Percentiles rank a stretch among this genome's conserved stretches.
These are phyloP conservation scores for Lodderomyces parapsilosis DNA, from an alignment of 1,139 yeast species.

Conservation along the genomic window DNA sequence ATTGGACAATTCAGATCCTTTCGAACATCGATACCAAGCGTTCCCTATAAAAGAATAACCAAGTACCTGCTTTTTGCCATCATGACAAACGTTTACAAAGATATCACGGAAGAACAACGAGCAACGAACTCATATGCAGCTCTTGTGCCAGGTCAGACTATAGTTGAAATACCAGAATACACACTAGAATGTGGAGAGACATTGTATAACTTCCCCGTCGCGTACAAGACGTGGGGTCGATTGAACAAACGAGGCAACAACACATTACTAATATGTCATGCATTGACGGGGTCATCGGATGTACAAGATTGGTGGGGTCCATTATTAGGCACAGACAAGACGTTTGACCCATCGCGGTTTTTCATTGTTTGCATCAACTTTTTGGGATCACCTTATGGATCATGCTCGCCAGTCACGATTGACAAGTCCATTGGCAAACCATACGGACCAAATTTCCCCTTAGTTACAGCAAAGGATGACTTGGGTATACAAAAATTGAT, in stretches of 20 bases:
- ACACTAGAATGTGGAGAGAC: slow-evolving; percentile 81
- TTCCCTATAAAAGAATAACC: too few relatives aligned
- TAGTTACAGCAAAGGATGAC: slow-evolving; percentile 90
- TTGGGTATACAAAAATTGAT: slow-evolving; percentile 76
- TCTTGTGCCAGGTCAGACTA: slow-evolving; percentile 76
- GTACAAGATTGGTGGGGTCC: slow-evolving; percentile 99
- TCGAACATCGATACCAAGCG: too few relatives aligned
- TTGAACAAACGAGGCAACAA: slow-evolving; percentile 67
- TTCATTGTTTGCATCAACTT: slow-evolving; percentile 86
- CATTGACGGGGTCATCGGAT: slow-evolving; percentile 92
- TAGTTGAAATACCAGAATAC: slow-evolving; percentile 76
- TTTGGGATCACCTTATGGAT: slow-evolving; percentile 94
- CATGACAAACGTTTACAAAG: slow-evolving; percentile 24
- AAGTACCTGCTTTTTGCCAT: too few relatives aligned
- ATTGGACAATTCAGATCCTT: too few relatives aligned
- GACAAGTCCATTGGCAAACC: slow-evolving; percentile 71
- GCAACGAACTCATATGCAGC: slow-evolving; percentile 62
- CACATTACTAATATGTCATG: slow-evolving; percentile 88
- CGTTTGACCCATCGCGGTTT: slow-evolving; percentile 87
- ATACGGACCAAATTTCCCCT: slow-evolving; percentile 93
- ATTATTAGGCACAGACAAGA: slow-evolving; percentile 75
- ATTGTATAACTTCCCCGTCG: slow-evolving; percentile 77
- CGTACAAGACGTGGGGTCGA: slow-evolving; percentile 94
- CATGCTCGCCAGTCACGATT: slow-evolving; percentile 83
- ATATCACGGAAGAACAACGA: slow-evolving; percentile 48